Evolutionary conservation across 108 stramenopile genomes (phyloP), one percentile per base, ranked within the genome.

Genomic region (Aureococcus anophagefferens): DNA sequence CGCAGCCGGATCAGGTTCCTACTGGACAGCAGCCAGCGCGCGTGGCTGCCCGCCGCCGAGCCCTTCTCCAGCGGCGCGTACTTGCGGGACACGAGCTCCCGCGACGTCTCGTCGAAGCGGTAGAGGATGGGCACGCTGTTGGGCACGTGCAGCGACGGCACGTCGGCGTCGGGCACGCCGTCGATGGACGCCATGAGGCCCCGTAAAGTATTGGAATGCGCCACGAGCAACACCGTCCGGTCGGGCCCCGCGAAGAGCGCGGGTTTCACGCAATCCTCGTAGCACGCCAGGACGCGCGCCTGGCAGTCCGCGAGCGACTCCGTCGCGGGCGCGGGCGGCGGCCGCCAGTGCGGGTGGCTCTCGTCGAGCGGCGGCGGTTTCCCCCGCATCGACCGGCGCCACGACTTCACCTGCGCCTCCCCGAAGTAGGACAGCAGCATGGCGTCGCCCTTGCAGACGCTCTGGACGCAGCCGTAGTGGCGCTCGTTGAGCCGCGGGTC

Each of bases 101-200:
- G 75, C 76, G 64, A 62, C 72, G 21, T 65, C 35, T 34, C 70
- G 63, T 64, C 67, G 45, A 80, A 69, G 33, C 68, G 70, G 71
- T 84, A 87, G 9, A 84, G 35, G 25, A 81, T 74, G 35, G 86
- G 86, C 0, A 85, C 83, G n/a, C 71, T 73, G 32, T 85, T 85
- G 0, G 87, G 85, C 36, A 88, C 68, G 64, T 85, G 80, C 64
- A 88, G 75, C 62, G 80, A 62, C 17, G 68, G 70, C 51, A 88
- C 79, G 45, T 83, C 77, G 44, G 79, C 81, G 40, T 66, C 67
- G 4, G 72, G 68, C n/a, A 87, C 35, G 17, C 74, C 73, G 33
- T 87, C 87, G 46, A 87, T 46, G 76, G 85, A 80, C 35, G 75
- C 80, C 7, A 85, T 73, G 33, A 87, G 72, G 7, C 79, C 74